Conservation (phyloP, 2,329 filamentous ascomycete species). For the Diaporthe australafricana region DNA sequence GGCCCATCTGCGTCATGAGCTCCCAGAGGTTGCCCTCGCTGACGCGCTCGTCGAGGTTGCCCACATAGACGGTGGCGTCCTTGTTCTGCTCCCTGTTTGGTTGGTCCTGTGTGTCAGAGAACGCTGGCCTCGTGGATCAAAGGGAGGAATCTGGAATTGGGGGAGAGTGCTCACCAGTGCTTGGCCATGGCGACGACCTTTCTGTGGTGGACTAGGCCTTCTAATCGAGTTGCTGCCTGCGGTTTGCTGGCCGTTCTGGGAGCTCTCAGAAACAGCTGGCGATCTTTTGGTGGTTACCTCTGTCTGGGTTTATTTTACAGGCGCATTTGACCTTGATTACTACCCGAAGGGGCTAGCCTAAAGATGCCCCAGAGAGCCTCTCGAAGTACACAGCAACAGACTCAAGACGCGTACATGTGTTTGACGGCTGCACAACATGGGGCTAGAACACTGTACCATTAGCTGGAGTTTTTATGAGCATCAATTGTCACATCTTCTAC, state of each 20-base stretch:
- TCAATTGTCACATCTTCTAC: fast-evolving
- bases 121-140: neutral
- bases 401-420: neutral
- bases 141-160: neutral
- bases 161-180: constrained; percentile 43
- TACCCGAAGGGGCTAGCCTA: neutral
- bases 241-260: neutral
- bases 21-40: constrained; percentile 94
- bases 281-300: neutral
- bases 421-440: too few relatives aligned
- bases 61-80: constrained; percentile 97
- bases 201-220: neutral
- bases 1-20: constrained; percentile 97
- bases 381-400: neutral
- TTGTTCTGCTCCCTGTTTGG: constrained; percentile 91
- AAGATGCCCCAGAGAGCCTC: too few relatives aligned
- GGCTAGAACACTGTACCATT: neutral
- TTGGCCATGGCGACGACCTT: constrained; percentile 43
- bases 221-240: neutral
- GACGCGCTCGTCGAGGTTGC: constrained; percentile 97
- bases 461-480: neutral
- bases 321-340: too few relatives aligned
- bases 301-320: neutral
- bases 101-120: constrained; percentile 10
- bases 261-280: constrained; percentile 1